Percentiles rank a stretch among this genome's conserved stretches.
Conservation (phyloP, 1,139 yeast species). For the Yamadazyma friedrichii region DNA sequence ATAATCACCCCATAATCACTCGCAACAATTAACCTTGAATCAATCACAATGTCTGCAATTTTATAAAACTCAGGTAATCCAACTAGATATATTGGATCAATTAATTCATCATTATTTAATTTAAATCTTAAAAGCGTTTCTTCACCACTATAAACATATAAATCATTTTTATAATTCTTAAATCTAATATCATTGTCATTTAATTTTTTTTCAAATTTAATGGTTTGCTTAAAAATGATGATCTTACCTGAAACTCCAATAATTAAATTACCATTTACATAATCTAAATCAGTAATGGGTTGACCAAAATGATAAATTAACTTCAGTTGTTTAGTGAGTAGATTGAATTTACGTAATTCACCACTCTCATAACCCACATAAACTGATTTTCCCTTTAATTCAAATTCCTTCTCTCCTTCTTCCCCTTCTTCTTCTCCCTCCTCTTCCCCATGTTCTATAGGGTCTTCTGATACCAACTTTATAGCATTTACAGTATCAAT, state of each 20-base stretch:
- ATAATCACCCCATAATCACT: constrained; percentile 14
- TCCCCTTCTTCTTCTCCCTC: constrained; percentile 3
- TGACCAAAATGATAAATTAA: constrained; percentile 14
- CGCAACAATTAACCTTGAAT: constrained; percentile 12
- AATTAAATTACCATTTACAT: constrained; percentile 17
- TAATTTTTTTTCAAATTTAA: constrained; percentile 10
- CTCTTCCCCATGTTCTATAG: constrained; percentile 3
- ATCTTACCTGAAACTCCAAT: constrained; percentile 25
- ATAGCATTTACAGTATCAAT: constrained; percentile 31
- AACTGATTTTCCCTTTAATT: constrained; percentile 27
- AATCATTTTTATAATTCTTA: neutral
- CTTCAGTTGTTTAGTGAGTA: constrained; percentile 16
- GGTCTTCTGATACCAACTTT: constrained; percentile 2
- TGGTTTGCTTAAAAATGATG: constrained; percentile 10
- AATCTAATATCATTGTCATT: constrained; percentile 10
- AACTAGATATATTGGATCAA: constrained; percentile 16
- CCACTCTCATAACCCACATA: constrained; percentile 51
- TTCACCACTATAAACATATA: constrained; percentile 23
- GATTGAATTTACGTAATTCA: constrained; percentile 25
- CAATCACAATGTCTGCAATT: constrained; percentile 14
- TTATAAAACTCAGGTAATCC: constrained; percentile 25
- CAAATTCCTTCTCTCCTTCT: constrained; percentile 14
- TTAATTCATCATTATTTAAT: constrained; percentile 5
- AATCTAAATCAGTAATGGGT: constrained; percentile 15
- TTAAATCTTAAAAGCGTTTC: constrained; percentile 19